Evolutionary conservation across 768 basidiomycete genomes (phyloP), one percentile per base, ranked within the genome.

Genomic region (Lentinula edodes): DNA sequence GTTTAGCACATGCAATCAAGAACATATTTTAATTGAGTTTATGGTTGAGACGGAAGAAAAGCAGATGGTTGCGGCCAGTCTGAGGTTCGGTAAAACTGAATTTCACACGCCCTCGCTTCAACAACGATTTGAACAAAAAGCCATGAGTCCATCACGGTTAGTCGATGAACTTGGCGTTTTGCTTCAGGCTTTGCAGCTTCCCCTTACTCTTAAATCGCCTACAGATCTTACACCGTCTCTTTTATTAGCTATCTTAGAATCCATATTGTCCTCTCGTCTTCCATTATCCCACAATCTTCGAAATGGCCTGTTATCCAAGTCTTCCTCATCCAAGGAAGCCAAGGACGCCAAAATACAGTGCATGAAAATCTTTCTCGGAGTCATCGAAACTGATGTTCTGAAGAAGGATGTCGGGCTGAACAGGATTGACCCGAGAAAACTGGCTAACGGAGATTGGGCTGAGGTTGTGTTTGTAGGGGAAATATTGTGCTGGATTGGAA

Each of bases 291-390:
- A 61, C n/a, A 46, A 52, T 10, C 48, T 66, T 15, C 63, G 64
- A 57, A 63, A n/a, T 5, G 64, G 13, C 48, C 67, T 20, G 36
- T 66, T 18, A 36, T 66, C 6, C 52, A 48, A 20, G 18, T 70
- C 18, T 68, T 74, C 28, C 73, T 80, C 63, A 65, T 74, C 58
- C 74, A 77, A 41, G 71, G 76, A 66, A 74, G 71, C 57, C 46
- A 62, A 61, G 60, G 64, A 61, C 1, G 74, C 77, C 7, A 85
- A 85, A 65, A 70, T 89, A 0, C 82, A 87, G 52, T 83, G 82
- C 36, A 86, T 88, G 78, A 90, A 91, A 66, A 76, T 91, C 3
- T 88, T 93, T 60, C 77, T 92, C 6, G 90, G 90, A 1, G 82
- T 90, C 6, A 76, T 92, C 6, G 86, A 89, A 63, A 80, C 75